Conservation (phyloP, 768 basidiomycete genomes). For the Agaricus blazei region DNA sequence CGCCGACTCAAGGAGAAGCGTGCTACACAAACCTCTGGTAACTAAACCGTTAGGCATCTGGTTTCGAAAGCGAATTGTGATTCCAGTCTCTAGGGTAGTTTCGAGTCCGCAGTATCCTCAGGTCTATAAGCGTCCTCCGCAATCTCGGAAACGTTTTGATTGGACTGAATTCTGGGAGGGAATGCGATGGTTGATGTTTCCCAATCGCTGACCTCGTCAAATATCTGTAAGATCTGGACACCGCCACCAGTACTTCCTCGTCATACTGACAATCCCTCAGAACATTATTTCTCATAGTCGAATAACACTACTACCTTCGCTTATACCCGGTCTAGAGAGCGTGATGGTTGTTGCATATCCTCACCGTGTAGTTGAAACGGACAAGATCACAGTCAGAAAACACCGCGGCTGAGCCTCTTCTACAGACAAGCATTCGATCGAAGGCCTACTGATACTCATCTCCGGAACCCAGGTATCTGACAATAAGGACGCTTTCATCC, state of each 20-base stretch:
- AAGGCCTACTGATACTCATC: too few species aligned
- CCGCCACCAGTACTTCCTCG: constrained; percentile 12
- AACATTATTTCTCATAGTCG: background rate
- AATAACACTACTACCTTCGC: constrained; percentile 12
- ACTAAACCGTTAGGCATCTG: constrained; percentile 9
- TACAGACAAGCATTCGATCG: too few species aligned
- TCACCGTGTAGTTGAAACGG: constrained; percentile 55
- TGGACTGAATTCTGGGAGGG: constrained; percentile 35
- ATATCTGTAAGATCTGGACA: constrained; percentile 32
- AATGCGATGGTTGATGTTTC: constrained; percentile 45
- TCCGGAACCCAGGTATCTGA: too few species aligned
- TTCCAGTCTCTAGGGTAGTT: constrained; percentile 1
- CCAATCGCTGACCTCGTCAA: constrained; percentile 32
- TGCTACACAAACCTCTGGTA: constrained; percentile 19
- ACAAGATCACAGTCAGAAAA: constrained; percentile 24
- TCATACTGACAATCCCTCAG: background rate
- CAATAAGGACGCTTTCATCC: too few species aligned
- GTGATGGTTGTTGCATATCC: constrained; percentile 62
- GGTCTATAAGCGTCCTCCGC: constrained; percentile 10
- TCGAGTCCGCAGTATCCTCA: constrained; percentile 2
- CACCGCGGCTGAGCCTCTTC: too few species aligned
- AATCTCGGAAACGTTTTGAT: constrained; percentile 12
- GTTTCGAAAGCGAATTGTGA: background rate
- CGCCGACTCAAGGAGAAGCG: constrained; percentile 46
- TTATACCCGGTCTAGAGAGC: constrained; percentile 53